Evolutionary conservation across 352 stramenopile species (phyloP).

Genomic region (Pythium dissotocum): DNA sequence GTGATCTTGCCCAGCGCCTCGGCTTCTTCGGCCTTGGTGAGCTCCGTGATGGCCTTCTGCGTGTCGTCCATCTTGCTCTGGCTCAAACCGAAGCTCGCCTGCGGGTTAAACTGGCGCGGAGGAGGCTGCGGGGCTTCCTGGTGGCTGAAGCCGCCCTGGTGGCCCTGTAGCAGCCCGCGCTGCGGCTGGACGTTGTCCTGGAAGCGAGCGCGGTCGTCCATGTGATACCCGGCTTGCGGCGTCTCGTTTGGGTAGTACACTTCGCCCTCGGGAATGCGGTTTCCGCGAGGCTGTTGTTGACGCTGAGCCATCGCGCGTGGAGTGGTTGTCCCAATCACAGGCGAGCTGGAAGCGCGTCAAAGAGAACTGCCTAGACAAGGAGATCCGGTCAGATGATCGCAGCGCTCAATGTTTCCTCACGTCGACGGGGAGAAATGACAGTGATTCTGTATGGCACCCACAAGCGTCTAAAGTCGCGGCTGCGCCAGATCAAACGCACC

Average conservation of each 20-base stretch:
- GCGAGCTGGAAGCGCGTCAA: not conserved
- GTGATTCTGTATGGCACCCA: conserved; percentile 7
- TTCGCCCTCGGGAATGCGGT: conserved; percentile 28
- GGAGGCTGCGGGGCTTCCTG: not conserved
- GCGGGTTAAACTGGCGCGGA: conserved; percentile 19
- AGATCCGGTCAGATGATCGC: no score
- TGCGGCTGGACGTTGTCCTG: conserved; percentile 18
- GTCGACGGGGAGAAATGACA: not conserved
- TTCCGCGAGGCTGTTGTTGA: not conserved
- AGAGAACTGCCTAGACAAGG: no score
- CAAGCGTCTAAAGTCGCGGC: not conserved
- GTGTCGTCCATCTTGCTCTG: conserved; percentile 29
- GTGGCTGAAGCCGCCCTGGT: conserved; percentile 18
- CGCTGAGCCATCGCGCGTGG: conserved; percentile 12
- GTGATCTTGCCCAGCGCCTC: conserved; percentile 63
- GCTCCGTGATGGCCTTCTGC: conserved; percentile 65
- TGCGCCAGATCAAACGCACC: not conserved
- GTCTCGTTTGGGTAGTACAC: conserved; percentile 27
- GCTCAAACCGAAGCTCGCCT: conserved; percentile 19
- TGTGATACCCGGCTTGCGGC: conserved; percentile 5
- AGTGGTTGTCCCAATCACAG: not conserved
- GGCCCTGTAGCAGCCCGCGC: conserved; percentile 15
- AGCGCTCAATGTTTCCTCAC: not conserved
- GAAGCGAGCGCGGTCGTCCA: conserved; percentile 12
- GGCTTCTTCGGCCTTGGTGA: conserved; percentile 56